Conservation (phyloP, 441 rosid species). For the Adansonia grandidieri region DNA sequence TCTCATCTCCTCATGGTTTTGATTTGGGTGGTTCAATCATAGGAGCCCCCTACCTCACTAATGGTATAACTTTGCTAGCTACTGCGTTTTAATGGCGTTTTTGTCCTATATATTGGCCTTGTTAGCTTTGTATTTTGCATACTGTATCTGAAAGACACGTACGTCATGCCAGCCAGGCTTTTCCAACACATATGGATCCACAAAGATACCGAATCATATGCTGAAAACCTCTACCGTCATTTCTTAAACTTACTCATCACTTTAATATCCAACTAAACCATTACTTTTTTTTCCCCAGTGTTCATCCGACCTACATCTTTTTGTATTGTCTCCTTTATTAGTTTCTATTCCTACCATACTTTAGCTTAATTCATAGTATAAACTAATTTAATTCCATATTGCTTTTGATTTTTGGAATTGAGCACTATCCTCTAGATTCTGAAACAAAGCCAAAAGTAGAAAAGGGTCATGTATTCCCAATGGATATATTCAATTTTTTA, state of each 20-base stretch:
- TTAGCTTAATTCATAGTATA: no score
- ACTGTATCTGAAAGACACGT: not conserved
- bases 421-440: no score
- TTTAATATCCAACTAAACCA: not conserved
- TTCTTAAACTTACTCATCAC: not conserved
- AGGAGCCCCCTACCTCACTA: no score
- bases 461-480: no score
- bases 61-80: no score
- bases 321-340: not conserved
- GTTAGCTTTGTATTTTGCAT: not conserved
- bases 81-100: not conserved
- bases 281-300: not conserved
- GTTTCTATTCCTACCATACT: no score
- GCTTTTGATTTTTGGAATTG: no score
- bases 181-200: not conserved
- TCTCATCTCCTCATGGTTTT: no score
- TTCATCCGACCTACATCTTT: not conserved
- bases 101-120: slow-evolving; percentile 5
- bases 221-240: not conserved
- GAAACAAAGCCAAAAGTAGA: no score
- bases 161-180: not conserved
- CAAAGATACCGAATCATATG: not conserved
- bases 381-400: no score
- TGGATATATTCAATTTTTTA: no score
- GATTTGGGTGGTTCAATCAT: no score